phyloP scores from a whole-genome alignment of 371 early-diverging fungal genomes.

The Circinella minor region DNA sequence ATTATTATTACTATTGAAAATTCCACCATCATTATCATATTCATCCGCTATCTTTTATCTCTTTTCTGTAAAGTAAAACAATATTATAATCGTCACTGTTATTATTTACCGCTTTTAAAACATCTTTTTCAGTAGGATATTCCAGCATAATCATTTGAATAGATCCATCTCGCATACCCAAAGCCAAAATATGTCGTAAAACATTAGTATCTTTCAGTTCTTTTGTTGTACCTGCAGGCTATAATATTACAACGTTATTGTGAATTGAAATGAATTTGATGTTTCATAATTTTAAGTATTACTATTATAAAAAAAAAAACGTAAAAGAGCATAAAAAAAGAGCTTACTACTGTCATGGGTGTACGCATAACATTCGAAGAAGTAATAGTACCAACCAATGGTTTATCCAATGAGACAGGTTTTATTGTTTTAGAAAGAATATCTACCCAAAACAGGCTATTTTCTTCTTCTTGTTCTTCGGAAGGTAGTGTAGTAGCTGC shows the following conservation, averaged over 20 bases:
- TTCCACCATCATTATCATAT: background rate
- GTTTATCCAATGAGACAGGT: background rate
- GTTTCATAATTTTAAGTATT: too few species aligned
- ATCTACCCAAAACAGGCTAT: background rate
- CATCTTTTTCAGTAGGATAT: background rate
- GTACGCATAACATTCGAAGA: background rate
- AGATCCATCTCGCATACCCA: slow-evolving; percentile 4
- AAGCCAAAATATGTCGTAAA: slow-evolving; percentile 1
- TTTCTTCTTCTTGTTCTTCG: background rate
- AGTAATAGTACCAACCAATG: background rate
- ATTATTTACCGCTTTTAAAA: background rate
- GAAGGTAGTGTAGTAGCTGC: background rate
- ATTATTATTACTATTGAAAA: background rate
- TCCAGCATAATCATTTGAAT: slow-evolving; percentile 1
- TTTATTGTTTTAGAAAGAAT: background rate
- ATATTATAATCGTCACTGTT: too few species aligned
- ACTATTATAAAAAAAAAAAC: too few species aligned
- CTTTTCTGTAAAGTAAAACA: too few species aligned
- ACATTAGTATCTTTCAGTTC: background rate
- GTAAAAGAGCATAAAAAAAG: too few species aligned
- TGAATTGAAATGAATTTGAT: too few species aligned
- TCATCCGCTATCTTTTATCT: too few species aligned
- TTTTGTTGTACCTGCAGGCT: background rate
- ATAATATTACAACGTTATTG: background rate
- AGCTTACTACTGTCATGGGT: background rate